Percentiles rank a stretch among this genome's conserved stretches.
Evolutionary conservation across 2,329 filamentous ascomycete species (phyloP).

Genomic region (Neofusicoccum ribis): DNA sequence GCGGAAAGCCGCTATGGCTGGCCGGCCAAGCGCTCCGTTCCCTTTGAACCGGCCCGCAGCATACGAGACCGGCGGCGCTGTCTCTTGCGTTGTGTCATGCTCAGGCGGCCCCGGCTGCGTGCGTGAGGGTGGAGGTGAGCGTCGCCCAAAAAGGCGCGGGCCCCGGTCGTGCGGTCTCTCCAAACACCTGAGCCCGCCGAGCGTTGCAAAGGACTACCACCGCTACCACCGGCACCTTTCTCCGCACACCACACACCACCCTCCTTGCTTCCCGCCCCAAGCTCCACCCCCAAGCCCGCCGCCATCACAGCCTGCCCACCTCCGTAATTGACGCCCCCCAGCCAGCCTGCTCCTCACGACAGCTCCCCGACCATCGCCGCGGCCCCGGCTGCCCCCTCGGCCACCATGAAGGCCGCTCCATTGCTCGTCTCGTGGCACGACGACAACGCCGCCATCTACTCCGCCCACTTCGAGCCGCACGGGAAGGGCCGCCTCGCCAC

Average conservation of each 20-base stretch:
- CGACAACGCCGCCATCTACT: constrained; percentile 95
- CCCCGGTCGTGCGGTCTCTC: constrained; percentile 3
- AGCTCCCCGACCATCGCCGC: background rate
- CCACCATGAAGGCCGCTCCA: constrained; percentile 86
- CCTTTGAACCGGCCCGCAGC: constrained; percentile 9
- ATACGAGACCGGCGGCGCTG: background rate
- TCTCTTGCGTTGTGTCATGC: background rate
- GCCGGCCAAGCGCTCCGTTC: background rate
- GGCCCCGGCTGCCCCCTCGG: constrained; percentile 12
- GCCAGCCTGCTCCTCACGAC: background rate
- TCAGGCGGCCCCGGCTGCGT: background rate
- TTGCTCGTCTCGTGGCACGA: constrained; percentile 99
- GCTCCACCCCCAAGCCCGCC: background rate
- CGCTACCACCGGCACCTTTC: background rate
- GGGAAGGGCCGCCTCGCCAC: constrained; percentile 91
- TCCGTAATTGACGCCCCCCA: constrained; percentile 1
- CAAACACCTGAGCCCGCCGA: constrained; percentile 9
- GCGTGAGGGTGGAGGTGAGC: background rate
- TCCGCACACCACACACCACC: constrained; percentile 9
- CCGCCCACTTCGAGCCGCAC: constrained; percentile 90
- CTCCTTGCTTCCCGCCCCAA: constrained; percentile 19
- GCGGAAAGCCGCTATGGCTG: background rate
- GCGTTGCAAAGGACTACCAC: constrained; percentile 1
- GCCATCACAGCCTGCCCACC: background rate
- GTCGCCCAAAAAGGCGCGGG: constrained; percentile 8